A percentile compares a stretch with the other conserved stretches of the same genome.
Conservation (phyloP, 495 filamentous ascomycete genomes). For the Hypoxylon lenormandii region DNA sequence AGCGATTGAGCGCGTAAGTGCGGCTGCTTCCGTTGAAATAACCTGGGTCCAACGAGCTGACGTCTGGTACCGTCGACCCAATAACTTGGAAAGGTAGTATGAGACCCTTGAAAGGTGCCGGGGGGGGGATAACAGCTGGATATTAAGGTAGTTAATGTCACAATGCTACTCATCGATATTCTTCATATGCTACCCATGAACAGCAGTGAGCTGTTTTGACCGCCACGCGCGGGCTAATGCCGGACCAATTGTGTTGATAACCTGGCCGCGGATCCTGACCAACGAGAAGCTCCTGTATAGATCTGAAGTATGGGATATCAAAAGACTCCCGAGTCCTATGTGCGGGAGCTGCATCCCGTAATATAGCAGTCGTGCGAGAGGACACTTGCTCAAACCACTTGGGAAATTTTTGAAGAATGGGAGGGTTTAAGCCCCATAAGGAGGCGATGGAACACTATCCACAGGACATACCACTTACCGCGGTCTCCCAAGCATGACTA, state of each 20-base stretch:
- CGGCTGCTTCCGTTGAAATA: conserved; percentile 46
- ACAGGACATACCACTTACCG: conserved; percentile 29
- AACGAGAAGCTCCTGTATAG: conserved; percentile 29
- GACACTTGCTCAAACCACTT: conserved; percentile 32
- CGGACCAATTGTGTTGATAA: conserved; percentile 37
- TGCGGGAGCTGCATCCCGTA: conserved; percentile 30
- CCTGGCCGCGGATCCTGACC: conserved; percentile 24
- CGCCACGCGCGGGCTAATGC: conserved; percentile 35
- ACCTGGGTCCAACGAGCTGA: conserved; percentile 23
- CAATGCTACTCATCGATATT: conserved; percentile 28
- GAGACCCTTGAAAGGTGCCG: conserved; percentile 20
- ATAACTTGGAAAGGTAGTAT: conserved; percentile 37
- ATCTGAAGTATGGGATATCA: conserved; percentile 25
- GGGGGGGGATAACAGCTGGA: conserved; percentile 26
- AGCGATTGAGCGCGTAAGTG: conserved; percentile 36
- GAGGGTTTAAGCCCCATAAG: conserved; percentile 33
- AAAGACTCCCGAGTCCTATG: conserved; percentile 15
- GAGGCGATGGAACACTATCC: conserved; percentile 38
- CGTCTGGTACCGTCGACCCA: conserved; percentile 36
- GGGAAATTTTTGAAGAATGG: conserved; percentile 8
- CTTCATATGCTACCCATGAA: conserved; percentile 17
- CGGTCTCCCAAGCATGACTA: conserved; percentile 29
- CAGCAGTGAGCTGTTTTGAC: conserved; percentile 33
- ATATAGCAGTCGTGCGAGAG: conserved; percentile 32
- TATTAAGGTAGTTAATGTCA: conserved; percentile 28